These are phyloP conservation scores for Eremothecium coryli DNA, from an alignment of 1,139 yeast species.

Conservation along the genomic window DNA sequence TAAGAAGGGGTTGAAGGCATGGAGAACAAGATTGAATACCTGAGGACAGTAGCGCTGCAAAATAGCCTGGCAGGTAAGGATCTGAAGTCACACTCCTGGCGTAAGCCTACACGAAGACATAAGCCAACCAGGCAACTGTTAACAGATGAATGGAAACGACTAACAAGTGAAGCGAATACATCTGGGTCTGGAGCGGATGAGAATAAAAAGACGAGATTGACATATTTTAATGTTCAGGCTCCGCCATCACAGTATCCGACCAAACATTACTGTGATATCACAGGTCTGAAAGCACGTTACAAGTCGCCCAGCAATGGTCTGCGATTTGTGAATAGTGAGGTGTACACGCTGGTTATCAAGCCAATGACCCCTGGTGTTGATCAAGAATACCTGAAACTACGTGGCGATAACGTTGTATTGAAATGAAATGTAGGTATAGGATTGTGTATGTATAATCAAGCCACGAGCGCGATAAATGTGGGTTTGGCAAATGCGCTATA, in stretches of 20 bases:
- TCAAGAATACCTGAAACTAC: slow-evolving; percentile 78
- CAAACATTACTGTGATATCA: slow-evolving; percentile 85
- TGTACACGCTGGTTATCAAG: slow-evolving; percentile 67
- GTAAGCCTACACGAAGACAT: slow-evolving; percentile 50
- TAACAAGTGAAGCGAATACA: slow-evolving; percentile 19
- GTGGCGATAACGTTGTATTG: slow-evolving; percentile 83
- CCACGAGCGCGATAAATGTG: no score
- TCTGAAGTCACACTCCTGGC: slow-evolving; percentile 52
- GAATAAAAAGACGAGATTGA: slow-evolving; percentile 30
- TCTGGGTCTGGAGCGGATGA: slow-evolving; percentile 3
- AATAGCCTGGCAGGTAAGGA: slow-evolving; percentile 15
- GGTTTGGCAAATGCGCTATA: no score
- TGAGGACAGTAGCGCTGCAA: slow-evolving; percentile 20
- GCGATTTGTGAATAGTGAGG: slow-evolving; percentile 75
- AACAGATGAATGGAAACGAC: slow-evolving; percentile 54
- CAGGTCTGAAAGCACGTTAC: slow-evolving; percentile 77
- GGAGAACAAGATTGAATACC: slow-evolving; percentile 21
- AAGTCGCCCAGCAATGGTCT: slow-evolving; percentile 68
- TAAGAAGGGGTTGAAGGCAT: no score
- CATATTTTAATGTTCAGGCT: slow-evolving; percentile 60
- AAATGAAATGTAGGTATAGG: slow-evolving; percentile 24
- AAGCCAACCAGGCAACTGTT: slow-evolving; percentile 70
- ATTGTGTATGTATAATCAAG: background rate
- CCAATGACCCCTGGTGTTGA: slow-evolving; percentile 85
- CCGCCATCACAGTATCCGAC: slow-evolving; percentile 82